A percentile compares a stretch with the other conserved stretches of the same genome.
These are phyloP conservation scores for Pyricularia pennisetigena DNA, from an alignment of 2,329 filamentous ascomycete genomes.

Conservation along the genomic window DNA sequence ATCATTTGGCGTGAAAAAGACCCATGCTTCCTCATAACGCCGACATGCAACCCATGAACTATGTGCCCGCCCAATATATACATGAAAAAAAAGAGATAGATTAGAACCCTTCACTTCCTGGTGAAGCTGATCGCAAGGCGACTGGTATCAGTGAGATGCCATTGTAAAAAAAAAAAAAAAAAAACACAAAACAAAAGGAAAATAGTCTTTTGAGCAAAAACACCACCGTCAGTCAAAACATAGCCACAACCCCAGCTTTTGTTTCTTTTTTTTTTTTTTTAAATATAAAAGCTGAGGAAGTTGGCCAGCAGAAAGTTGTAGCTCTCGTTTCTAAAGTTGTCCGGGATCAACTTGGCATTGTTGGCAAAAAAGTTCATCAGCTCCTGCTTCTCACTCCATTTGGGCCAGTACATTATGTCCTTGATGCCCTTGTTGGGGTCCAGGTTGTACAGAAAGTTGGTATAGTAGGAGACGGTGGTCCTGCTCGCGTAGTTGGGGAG, in stretches of 20 bases:
- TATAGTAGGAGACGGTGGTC: slow-evolving; percentile 59
- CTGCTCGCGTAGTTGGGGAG: slow-evolving; percentile 50
- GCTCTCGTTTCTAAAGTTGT: slow-evolving; percentile 18
- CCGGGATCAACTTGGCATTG: slow-evolving; percentile 12
- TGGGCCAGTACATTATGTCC: slow-evolving; percentile 28
- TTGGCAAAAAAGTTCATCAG: slow-evolving; percentile 36
- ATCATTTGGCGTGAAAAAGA: slow-evolving; percentile 35
- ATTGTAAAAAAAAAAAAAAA: neutral
- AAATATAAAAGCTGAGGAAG: slow-evolving; percentile 7
- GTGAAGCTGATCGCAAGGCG: too few relatives aligned
- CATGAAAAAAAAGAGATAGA: neutral
- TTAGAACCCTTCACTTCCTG: neutral
- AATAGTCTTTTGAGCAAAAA: neutral
- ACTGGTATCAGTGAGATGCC: neutral
- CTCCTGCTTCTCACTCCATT: slow-evolving; percentile 31
- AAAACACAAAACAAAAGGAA: neutral
- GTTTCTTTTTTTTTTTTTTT: too few relatives aligned
- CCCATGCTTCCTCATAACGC: slow-evolving; percentile 37
- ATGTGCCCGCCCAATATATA: neutral
- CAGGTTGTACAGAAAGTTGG: slow-evolving; percentile 59
- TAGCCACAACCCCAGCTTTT: too few relatives aligned
- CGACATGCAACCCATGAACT: slow-evolving; percentile 43
- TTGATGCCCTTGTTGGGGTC: slow-evolving; percentile 54
- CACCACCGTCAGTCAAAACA: too few relatives aligned
- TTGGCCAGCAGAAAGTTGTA: slow-evolving; percentile 15